These are phyloP conservation scores for Kernera saxatilis DNA, from an alignment of 345 rosid species.

Conservation along the genomic window DNA sequence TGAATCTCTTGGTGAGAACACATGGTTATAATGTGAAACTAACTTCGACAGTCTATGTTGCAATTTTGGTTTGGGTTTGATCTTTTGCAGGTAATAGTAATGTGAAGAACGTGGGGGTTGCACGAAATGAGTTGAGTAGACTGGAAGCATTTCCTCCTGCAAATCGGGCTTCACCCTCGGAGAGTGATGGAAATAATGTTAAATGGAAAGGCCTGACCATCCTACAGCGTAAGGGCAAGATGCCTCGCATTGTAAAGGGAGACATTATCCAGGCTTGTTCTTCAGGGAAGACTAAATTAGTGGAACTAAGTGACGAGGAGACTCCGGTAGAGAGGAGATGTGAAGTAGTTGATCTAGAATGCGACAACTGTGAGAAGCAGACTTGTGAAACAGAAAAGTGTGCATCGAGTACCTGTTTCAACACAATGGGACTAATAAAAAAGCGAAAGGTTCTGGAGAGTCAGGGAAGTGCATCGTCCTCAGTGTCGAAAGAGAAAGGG, in stretches of 20 bases:
- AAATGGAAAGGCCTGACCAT: constrained; percentile 40
- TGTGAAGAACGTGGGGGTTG: constrained; percentile 9
- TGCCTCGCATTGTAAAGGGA: constrained; percentile 17
- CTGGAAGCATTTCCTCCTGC: constrained; percentile 63
- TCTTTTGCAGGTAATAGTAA: constrained; percentile 19
- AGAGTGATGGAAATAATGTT: constrained; percentile 29
- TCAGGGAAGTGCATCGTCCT: constrained; percentile 31
- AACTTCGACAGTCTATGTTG: constrained; percentile 11
- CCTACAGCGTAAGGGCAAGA: constrained; percentile 24
- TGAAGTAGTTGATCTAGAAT: constrained; percentile 36
- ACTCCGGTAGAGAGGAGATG: constrained; percentile 44
- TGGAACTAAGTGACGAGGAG: constrained; percentile 37
- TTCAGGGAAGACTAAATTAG: constrained; percentile 16
- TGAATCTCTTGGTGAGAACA: background rate
- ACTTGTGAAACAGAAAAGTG: constrained; percentile 17
- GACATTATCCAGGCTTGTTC: constrained; percentile 23
- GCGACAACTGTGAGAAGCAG: constrained; percentile 25
- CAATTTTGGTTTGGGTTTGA: background rate
- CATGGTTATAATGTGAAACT: constrained; percentile 7
- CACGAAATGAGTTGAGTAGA: constrained; percentile 24
- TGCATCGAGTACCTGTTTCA: constrained; percentile 22
- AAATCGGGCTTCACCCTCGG: constrained; percentile 56
- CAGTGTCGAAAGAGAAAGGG: constrained; percentile 26
- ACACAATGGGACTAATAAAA: constrained; percentile 32
- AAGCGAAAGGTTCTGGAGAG: constrained; percentile 30